These are phyloP conservation scores for Silene uniflora DNA, from an alignment of 148 eudicot species.

Conservation along the genomic window DNA sequence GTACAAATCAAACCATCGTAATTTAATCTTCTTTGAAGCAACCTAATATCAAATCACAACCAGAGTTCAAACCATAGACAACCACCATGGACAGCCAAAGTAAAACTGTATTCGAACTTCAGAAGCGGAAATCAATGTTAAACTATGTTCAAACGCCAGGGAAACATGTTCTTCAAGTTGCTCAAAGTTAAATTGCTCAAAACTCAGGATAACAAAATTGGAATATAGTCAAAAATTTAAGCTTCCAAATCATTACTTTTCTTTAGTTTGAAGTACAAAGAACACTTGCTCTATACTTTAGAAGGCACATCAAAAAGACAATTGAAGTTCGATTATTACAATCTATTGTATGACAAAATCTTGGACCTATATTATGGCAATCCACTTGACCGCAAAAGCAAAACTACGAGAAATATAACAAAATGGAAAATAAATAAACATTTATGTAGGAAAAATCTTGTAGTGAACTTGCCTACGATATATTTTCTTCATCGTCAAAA, in stretches of 20 bases:
- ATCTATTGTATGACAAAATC: background rate
- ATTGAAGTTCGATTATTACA: background rate
- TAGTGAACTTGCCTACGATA: background rate
- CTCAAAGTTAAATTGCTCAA: too few relatives aligned
- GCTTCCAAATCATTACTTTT: background rate
- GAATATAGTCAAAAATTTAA: background rate
- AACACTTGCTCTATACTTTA: background rate
- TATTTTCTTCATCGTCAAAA: conserved; percentile 23
- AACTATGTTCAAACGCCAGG: background rate
- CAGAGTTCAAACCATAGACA: background rate
- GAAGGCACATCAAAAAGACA: background rate
- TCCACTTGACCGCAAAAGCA: background rate
- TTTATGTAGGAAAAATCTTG: background rate
- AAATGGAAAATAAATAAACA: conserved; percentile 3
- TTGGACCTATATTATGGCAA: background rate
- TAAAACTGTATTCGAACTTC: too few relatives aligned
- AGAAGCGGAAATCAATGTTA: too few relatives aligned
- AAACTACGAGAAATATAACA: background rate
- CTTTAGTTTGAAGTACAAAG: background rate
- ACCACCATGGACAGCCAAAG: background rate
- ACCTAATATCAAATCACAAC: background rate
- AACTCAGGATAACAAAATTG: background rate
- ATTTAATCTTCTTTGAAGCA: too few relatives aligned
- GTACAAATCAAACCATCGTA: background rate
- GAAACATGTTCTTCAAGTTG: too few relatives aligned